phyloP scores from a whole-genome alignment of 2,329 filamentous ascomycete genomes.

The Aspergillus terreus region DNA sequence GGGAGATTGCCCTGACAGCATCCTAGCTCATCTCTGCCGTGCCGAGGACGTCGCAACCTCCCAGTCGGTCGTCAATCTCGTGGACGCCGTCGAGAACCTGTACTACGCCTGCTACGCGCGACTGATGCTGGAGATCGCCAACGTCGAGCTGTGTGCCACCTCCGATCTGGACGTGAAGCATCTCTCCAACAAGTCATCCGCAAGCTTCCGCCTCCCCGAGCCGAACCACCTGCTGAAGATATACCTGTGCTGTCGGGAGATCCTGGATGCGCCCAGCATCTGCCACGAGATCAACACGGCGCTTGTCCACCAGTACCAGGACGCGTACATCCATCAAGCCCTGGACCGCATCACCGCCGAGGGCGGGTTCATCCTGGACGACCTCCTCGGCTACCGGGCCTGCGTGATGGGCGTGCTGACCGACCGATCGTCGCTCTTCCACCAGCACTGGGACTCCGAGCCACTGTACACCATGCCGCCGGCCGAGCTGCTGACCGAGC shows the following conservation, averaged over 20 bases:
- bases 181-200: conserved; percentile 8
- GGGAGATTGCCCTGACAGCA: conserved; percentile 24
- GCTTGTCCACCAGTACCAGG: conserved; percentile 27
- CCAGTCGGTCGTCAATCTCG: conserved; percentile 25
- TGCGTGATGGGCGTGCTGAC: conserved; percentile 21
- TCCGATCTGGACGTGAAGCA: conserved; percentile 24
- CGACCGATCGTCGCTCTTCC: conserved; percentile 21
- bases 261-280: conserved; percentile 26
- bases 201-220: conserved; percentile 27
- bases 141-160: conserved; percentile 31
- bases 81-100: conserved; percentile 33
- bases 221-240: conserved; percentile 32
- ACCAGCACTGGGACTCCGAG: conserved; percentile 28
- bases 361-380: conserved; percentile 15
- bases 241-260: conserved; percentile 29
- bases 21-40: conserved; percentile 28
- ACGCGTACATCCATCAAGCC: conserved; percentile 23
- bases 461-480: conserved; percentile 28
- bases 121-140: conserved; percentile 35
- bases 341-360: conserved; percentile 13
- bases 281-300: conserved; percentile 24
- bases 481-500: conserved; percentile 23
- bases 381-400: conserved; percentile 28
- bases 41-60: conserved; percentile 27
- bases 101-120: conserved; percentile 36